Conservation (phyloP, 148 eudicot genomes). For the Chenopodium quinoa region DNA sequence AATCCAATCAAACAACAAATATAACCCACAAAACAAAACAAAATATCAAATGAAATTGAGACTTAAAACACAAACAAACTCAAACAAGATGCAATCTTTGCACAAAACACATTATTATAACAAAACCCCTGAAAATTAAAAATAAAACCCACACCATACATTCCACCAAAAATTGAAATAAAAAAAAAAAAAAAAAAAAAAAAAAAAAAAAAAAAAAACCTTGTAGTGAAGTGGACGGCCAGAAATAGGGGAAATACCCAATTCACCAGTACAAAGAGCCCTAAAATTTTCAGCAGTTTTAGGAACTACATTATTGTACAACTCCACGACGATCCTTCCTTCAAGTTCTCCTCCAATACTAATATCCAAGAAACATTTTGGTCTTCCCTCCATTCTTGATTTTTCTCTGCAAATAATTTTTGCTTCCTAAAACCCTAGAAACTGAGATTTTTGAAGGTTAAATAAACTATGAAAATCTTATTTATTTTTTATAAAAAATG, state of each 20-base stretch:
- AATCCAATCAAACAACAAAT: no score
- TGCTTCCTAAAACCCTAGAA: constrained; percentile 22
- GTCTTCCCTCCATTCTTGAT: constrained; percentile 31
- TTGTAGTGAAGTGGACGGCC: constrained; percentile 65
- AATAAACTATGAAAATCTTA: background rate
- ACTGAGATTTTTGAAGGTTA: background rate
- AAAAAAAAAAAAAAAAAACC: constrained; percentile 11
- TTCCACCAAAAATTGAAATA: background rate
- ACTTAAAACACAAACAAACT: no score
- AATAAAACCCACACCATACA: background rate
- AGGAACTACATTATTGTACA: constrained; percentile 66
- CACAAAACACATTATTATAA: background rate
- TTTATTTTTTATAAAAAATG: no score
- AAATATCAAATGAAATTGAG: background rate
- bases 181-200: background rate
- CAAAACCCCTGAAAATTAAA: background rate
- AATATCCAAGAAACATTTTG: constrained; percentile 63
- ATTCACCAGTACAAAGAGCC: constrained; percentile 84
- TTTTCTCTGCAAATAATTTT: background rate
- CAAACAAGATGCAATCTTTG: background rate
- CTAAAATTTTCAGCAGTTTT: constrained; percentile 83
- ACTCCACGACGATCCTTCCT: constrained; percentile 73
- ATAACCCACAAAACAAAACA: no score
- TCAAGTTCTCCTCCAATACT: constrained; percentile 73
- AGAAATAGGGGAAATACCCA: constrained; percentile 51